These are phyloP conservation scores for Aspergillus sp. DNA, from an alignment of 2,329 filamentous ascomycete species.

Conservation along the genomic window DNA sequence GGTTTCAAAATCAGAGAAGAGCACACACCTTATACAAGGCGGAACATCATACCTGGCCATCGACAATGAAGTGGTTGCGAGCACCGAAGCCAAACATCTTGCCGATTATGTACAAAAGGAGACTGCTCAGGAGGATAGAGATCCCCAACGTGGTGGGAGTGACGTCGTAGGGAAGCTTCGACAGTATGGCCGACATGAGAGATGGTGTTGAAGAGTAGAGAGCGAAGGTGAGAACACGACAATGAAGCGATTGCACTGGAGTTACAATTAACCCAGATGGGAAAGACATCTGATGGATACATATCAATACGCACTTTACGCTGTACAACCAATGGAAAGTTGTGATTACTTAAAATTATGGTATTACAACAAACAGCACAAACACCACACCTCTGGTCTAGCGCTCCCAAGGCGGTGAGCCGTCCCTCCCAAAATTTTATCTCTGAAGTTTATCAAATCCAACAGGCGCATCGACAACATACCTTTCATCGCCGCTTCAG, in stretches of 20 bases:
- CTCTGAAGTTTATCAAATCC: conserved; percentile 19
- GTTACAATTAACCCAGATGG: too few relatives aligned
- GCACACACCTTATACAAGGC: not conserved
- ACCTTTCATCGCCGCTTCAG: conserved; percentile 2
- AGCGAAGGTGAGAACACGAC: conserved; percentile 7
- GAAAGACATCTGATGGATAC: too few relatives aligned
- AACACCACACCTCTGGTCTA: conserved; percentile 17
- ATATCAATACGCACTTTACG: not conserved
- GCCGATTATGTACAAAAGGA: conserved; percentile 29
- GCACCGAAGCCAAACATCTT: conserved; percentile 39
- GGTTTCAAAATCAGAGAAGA: not conserved
- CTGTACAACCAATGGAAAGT: not conserved
- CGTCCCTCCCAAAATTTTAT: conserved; percentile 35
- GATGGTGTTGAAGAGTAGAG: conserved; percentile 18
- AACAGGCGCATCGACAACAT: conserved; percentile 2
- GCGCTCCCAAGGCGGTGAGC: conserved; percentile 28
- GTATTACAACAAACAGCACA: conserved; percentile 15
- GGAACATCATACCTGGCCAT: conserved; percentile 65
- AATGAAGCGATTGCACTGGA: not conserved
- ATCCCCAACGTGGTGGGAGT: conserved; percentile 25
- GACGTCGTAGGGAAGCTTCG: conserved; percentile 17
- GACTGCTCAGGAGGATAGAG: conserved; percentile 30
- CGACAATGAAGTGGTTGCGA: conserved; percentile 77
- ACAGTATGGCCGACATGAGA: conserved; percentile 16
- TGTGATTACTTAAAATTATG: not conserved